phyloP scores from a whole-genome alignment of 306 rosid species.

The Echinosophora koreensis region DNA sequence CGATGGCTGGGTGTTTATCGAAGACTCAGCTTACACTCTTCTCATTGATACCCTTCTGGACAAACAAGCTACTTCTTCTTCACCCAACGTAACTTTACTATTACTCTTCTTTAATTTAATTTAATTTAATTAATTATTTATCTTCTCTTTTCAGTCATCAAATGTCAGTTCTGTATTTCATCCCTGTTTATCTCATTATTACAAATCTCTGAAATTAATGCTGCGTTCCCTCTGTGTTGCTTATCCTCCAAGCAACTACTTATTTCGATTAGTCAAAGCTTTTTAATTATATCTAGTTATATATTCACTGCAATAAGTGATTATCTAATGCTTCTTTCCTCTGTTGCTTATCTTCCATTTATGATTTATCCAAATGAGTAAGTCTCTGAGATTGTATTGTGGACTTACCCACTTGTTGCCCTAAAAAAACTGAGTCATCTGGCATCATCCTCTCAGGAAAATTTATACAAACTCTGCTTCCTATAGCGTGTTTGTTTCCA shows the following conservation, averaged over 20 bases:
- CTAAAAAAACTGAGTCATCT: not conserved
- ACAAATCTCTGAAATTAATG: too few species aligned
- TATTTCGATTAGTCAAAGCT: too few species aligned
- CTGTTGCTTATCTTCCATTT: not conserved
- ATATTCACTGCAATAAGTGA: too few species aligned
- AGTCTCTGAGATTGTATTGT: not conserved
- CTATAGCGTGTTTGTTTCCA: not conserved
- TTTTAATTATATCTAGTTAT: too few species aligned
- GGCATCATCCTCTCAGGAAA: not conserved
- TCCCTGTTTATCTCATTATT: too few species aligned
- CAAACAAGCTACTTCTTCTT: slow-evolving; percentile 13
- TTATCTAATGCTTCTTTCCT: not conserved
- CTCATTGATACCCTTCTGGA: slow-evolving; percentile 58
- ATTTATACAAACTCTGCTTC: not conserved
- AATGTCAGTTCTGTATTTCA: too few species aligned
- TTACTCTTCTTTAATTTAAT: not conserved
- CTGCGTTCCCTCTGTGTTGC: too few species aligned
- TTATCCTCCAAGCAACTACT: too few species aligned
- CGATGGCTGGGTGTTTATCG: slow-evolving; percentile 65
- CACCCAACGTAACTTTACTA: not conserved
- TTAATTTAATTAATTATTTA: not conserved
- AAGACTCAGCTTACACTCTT: slow-evolving; percentile 54
- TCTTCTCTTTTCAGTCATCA: too few species aligned
- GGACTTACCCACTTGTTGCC: not conserved
- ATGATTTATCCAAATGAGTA: not conserved